Evolutionary conservation across 345 rosid genomes (phyloP).

Genomic region (Gossypium stocksii): DNA sequence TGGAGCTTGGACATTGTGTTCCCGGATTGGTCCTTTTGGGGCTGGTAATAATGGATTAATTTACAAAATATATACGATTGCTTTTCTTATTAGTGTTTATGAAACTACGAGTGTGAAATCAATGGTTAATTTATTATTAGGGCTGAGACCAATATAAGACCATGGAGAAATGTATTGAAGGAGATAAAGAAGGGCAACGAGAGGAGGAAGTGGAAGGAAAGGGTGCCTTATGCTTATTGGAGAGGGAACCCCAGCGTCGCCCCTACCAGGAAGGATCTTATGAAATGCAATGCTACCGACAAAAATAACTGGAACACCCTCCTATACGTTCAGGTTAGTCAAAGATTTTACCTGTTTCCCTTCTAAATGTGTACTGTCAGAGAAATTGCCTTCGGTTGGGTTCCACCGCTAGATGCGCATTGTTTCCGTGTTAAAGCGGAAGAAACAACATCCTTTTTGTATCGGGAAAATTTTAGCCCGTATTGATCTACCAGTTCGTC

Average conservation of each 20-base stretch:
- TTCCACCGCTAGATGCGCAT: too few species aligned
- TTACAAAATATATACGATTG: neutral
- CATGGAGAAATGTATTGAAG: conserved; percentile 43
- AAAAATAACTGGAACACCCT: conserved; percentile 36
- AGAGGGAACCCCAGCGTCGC: conserved; percentile 50
- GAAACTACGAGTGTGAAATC: neutral
- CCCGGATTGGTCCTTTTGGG: conserved; percentile 93
- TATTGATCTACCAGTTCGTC: too few species aligned
- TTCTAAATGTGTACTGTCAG: too few species aligned
- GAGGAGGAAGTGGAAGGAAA: conserved; percentile 48
- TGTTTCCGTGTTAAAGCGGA: too few species aligned
- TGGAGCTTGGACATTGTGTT: conserved; percentile 55
- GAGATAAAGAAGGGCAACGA: conserved; percentile 38
- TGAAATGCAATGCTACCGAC: conserved; percentile 44
- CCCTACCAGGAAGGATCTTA: conserved; percentile 30
- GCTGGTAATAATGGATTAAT: conserved; percentile 43
- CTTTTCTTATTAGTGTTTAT: neutral
- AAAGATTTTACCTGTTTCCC: neutral
- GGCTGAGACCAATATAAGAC: conserved; percentile 59
- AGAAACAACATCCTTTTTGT: too few species aligned
- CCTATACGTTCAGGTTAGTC: conserved; percentile 40
- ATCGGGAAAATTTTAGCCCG: too few species aligned
- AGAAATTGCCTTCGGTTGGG: too few species aligned
- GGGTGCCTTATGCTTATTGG: conserved; percentile 60
- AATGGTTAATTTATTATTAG: conserved; percentile 8